Base-by-base conservation (phyloP, 1,284 basidiomycete genomes). In the Malassezia psittaci region DNA sequence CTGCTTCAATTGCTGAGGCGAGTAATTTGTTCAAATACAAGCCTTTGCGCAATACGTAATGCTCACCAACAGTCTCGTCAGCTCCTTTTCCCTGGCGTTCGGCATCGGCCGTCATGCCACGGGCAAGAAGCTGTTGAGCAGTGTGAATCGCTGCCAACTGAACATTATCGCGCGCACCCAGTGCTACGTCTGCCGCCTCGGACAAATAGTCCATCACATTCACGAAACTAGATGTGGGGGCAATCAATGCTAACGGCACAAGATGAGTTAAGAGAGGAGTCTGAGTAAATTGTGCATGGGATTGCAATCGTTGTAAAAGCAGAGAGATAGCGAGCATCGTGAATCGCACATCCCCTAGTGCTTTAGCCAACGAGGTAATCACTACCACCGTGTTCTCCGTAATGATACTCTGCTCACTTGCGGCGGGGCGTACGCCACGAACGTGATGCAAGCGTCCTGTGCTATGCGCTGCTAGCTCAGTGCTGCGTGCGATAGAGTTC, bases 191-290 rank as follows among this genome's bases (percentile, higher is more conserved):
- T 64, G 87, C 90, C 52, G 91, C 86, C n/a, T 81, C 77, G 12
- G 88, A 90, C 70, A 96, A 88, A 0, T 85, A 83, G 44, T 84
- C 81, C 52, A 90, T 84, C 57, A 94, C 86, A 62, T 96, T 91
- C 24, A 83, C 75, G 66, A 96, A 90, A 9, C 87, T 82, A 57
- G 79, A 80, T 57, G 85, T 81, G 1, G 87, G 85, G 2, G 87
- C 85, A 42, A 82, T 81, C 29, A 93, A 79, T 0, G 89, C 90
- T 19, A 96, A 80, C 54, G 91, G 88, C 4, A 94, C 89, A 9
- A 96, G 79, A 69, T 90, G 90, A 72, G 86, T 86, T 4, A 90
- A 84, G 62, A 96, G 91, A 1, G 88, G 86, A 29, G 88, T 87
- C 75, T 94, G 90, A 5, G 89, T 85, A 1, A 83, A 83, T 0